Percentiles rank a stretch among this genome's conserved stretches.
phyloP scores from a whole-genome alignment of 73 alveolate species.

The Paraurostyla sp. region DNA sequence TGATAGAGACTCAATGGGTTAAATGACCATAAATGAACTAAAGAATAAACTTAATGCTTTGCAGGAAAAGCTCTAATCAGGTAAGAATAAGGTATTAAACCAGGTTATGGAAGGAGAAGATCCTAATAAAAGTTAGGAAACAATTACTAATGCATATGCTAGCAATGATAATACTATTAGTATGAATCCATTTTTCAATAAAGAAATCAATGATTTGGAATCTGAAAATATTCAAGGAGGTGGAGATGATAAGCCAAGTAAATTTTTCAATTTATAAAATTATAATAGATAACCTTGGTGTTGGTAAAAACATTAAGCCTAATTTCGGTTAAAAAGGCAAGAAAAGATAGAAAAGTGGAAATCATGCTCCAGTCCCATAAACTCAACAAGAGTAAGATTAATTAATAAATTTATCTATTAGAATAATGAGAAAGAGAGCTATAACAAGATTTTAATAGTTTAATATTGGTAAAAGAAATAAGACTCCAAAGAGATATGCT shows the following conservation, averaged over 20 bases:
- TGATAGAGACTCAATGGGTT: slow-evolving; percentile 19
- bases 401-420: not conserved
- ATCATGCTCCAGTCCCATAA: not conserved
- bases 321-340: no score
- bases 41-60: not conserved
- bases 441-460: slow-evolving; percentile 47
- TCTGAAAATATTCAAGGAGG: no score
- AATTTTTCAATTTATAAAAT: no score
- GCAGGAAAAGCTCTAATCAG: not conserved
- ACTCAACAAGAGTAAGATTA: not conserved
- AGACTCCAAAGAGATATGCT: slow-evolving; percentile 1
- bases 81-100: not conserved
- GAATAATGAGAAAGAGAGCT: slow-evolving; percentile 2
- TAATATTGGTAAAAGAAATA: slow-evolving; percentile 31
- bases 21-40: not conserved
- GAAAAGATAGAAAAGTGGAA: not conserved
- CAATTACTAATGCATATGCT: not conserved
- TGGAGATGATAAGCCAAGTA: no score
- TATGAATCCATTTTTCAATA: no score
- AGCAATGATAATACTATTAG: not conserved
- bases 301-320: no score
- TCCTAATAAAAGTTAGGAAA: not conserved
- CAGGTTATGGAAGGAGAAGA: not conserved
- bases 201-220: not conserved
- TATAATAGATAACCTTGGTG: no score